phyloP scores from a whole-genome alignment of 139 green algal genomes.

The Closterium sp. region DNA sequence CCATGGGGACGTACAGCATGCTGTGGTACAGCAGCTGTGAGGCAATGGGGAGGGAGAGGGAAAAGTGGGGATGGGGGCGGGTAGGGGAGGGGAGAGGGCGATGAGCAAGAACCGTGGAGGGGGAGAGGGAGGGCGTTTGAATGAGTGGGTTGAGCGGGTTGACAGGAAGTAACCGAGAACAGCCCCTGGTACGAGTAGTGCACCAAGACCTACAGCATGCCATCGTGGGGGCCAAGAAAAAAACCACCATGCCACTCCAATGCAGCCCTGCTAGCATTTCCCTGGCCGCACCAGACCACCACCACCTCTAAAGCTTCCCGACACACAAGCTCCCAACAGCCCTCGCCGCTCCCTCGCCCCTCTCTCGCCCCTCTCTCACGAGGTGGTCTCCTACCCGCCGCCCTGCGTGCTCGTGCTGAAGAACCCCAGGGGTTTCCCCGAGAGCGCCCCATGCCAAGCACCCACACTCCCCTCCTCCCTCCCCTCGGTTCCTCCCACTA shows the following conservation, averaged over 20 bases:
- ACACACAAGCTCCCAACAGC: no score
- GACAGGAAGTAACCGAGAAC: no score
- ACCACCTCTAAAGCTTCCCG: no score
- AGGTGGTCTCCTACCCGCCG: slow-evolving; percentile 62
- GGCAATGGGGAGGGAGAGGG: no score
- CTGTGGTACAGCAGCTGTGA: slow-evolving; percentile 71
- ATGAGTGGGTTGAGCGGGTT: not conserved
- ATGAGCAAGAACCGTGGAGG: not conserved
- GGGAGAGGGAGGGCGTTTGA: not conserved
- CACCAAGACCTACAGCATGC: no score
- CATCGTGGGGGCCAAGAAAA: no score
- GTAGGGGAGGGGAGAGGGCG: not conserved
- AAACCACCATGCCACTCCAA: no score
- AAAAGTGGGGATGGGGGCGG: not conserved
- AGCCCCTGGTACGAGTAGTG: no score
- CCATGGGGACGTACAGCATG: slow-evolving; percentile 78
- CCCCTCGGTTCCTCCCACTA: not conserved
- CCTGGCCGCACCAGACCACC: no score
- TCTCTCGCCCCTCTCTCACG: not conserved
- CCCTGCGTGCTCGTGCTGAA: slow-evolving; percentile 65
- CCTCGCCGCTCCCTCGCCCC: no score
- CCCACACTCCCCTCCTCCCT: not conserved
- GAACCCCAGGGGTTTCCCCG: slow-evolving; percentile 66
- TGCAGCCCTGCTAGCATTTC: no score
- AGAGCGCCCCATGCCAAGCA: slow-evolving; percentile 24